phyloP scores from a whole-genome alignment of 2,329 filamentous ascomycete species.

The Colletotrichum sp. region DNA sequence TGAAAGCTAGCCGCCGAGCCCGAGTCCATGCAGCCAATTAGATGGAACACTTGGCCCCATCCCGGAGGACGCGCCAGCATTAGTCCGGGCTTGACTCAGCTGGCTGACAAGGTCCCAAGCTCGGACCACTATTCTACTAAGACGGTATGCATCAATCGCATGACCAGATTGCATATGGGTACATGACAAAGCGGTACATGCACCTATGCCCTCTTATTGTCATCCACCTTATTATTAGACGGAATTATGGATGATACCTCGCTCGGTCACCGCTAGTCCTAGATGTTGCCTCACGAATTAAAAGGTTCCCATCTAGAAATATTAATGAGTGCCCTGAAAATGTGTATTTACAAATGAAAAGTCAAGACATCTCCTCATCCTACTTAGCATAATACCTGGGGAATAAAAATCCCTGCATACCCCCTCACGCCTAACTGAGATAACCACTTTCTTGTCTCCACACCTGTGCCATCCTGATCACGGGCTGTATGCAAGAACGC shows the following conservation, averaged over 20 bases:
- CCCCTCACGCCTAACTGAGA: neutral
- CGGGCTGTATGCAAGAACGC: neutral
- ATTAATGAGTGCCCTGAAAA: no score
- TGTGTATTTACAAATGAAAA: no score
- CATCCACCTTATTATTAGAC: neutral
- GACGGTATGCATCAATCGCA: neutral
- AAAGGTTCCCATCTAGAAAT: neutral
- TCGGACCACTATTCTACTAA: neutral
- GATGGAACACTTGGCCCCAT: no score
- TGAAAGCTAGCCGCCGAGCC: no score
- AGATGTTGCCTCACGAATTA: neutral
- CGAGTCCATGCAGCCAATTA: no score
- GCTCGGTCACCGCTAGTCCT: neutral
- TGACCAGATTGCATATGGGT: neutral
- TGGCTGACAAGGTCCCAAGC: no score
- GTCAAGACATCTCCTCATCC: neutral
- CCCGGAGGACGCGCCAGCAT: neutral
- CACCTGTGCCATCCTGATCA: neutral
- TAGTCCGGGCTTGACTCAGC: neutral
- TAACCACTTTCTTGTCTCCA: neutral
- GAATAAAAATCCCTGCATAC: neutral
- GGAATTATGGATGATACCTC: no score
- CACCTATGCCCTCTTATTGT: neutral
- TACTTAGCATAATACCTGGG: neutral
- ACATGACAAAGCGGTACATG: neutral